Conservation (phyloP, 306 rosid genomes). For the Luffa aegyptiaca region DNA sequence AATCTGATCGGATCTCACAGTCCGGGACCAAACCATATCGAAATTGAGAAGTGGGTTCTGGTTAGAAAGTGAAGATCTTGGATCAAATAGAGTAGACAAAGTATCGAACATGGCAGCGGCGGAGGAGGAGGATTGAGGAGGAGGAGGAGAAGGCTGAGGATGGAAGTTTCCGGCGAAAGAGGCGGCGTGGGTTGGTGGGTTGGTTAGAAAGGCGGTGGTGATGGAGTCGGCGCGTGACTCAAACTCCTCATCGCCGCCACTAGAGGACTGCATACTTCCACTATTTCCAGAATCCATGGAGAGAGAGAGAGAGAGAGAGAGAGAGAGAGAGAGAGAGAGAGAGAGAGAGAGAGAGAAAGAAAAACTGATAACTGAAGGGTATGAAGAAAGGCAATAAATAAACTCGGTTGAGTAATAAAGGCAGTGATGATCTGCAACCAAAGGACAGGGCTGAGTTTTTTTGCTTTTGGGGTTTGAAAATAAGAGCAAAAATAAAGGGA, state of each 20-base stretch:
- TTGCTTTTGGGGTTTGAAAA: not conserved
- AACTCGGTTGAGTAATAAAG: conserved; percentile 8
- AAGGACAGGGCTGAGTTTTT: not conserved
- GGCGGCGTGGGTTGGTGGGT: conserved; percentile 10
- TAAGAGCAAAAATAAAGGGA: not conserved
- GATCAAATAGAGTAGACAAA: conserved; percentile 49
- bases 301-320: not conserved
- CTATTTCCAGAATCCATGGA: conserved; percentile 82
- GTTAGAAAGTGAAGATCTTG: conserved; percentile 21
- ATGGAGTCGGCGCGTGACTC: conserved; percentile 71
- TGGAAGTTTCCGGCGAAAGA: conserved; percentile 13
- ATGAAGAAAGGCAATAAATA: conserved; percentile 12
- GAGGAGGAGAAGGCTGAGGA: not conserved
- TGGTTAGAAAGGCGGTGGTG: conserved; percentile 30
- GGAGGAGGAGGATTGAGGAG: conserved; percentile 7
- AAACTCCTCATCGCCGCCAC: conserved; percentile 82
- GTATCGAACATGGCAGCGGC: conserved; percentile 29
- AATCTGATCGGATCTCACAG: conserved; percentile 21
- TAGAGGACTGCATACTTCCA: conserved; percentile 85
- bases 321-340: not conserved
- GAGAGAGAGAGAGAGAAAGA: not conserved
- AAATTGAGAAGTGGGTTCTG: conserved; percentile 26
- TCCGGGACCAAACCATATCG: conserved; percentile 54
- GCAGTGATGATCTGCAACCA: conserved; percentile 17
- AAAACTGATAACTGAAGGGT: not conserved